These are phyloP conservation scores for Trametes maxima DNA, from an alignment of 768 basidiomycete species.

Conservation along the genomic window DNA sequence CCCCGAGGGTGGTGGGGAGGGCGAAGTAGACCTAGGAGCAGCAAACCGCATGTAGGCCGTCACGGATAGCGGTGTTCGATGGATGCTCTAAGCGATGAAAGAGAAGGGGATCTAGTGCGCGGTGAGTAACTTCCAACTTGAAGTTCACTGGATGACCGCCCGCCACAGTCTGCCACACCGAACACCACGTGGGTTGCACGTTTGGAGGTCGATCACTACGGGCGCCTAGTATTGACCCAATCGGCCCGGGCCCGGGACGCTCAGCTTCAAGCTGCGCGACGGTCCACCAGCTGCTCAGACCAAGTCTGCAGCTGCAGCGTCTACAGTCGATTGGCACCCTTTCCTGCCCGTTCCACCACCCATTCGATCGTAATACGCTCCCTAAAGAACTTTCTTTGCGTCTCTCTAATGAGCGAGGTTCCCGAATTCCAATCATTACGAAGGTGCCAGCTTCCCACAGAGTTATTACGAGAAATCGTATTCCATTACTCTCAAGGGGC, in stretches of 20 bases:
- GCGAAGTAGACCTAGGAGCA: conserved; percentile 53
- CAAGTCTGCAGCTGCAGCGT: too few species aligned
- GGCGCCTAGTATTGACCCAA: not conserved
- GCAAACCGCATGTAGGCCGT: conserved; percentile 50
- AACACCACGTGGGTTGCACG: conserved; percentile 2
- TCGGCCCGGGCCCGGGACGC: too few species aligned
- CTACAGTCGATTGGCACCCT: not conserved
- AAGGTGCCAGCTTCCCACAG: conserved; percentile 10
- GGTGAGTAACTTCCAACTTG: too few species aligned
- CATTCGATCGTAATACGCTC: too few species aligned
- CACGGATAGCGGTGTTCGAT: too few species aligned
- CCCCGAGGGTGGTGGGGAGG: conserved; percentile 41
- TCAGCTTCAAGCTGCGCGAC: too few species aligned
- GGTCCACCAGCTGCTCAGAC: too few species aligned
- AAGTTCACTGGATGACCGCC: not conserved
- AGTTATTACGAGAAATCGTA: conserved; percentile 20
- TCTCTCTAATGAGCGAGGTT: too few species aligned
- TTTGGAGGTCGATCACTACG: not conserved
- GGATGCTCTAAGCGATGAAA: not conserved
- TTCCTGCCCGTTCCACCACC: not conserved
- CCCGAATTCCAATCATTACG: too few species aligned
- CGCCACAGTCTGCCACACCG: conserved; percentile 8
- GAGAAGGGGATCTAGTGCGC: not conserved
- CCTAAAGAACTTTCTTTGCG: too few species aligned
- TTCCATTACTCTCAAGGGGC: not conserved